These are phyloP conservation scores for Chrysoporthe cubensis DNA, from an alignment of 2,329 filamentous ascomycete species.

Conservation along the genomic window DNA sequence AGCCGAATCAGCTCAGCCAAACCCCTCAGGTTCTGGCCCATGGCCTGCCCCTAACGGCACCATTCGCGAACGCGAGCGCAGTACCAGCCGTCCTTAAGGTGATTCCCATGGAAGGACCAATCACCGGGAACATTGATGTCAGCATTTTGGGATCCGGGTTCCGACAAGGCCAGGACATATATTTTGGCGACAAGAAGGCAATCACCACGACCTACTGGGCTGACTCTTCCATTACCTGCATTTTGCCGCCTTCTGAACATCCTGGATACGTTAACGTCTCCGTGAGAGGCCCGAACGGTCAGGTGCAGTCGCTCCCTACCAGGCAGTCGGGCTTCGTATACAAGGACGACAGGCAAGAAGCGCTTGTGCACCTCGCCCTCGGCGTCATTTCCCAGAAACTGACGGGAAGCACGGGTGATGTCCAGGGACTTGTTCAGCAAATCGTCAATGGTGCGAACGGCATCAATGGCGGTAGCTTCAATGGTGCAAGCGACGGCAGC, in stretches of 20 bases:
- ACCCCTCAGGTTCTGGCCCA: conserved; percentile 21
- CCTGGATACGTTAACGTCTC: conserved; percentile 73
- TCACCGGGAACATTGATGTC: conserved; percentile 83
- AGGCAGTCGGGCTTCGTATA: conserved; percentile 70
- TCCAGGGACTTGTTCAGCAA: conserved; percentile 61
- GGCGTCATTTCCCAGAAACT: conserved; percentile 67
- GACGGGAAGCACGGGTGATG: conserved; percentile 65
- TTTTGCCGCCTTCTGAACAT: conserved; percentile 71
- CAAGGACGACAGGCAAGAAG: conserved; percentile 70
- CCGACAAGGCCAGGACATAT: conserved; percentile 75
- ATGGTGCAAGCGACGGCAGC: conserved; percentile 36
- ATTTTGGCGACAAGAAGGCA: conserved; percentile 72
- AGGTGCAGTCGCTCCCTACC: conserved; percentile 37
- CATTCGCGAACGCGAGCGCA: conserved; percentile 22
- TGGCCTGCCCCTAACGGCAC: conserved; percentile 17
- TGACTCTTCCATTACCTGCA: conserved; percentile 76
- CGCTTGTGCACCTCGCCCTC: conserved; percentile 70
- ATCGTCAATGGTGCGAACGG: conserved; percentile 56
- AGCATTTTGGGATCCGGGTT: conserved; percentile 83
- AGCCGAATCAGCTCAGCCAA: conserved; percentile 33
- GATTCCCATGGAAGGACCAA: conserved; percentile 81
- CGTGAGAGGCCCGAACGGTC: conserved; percentile 57
- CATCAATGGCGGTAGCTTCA: conserved; percentile 49
- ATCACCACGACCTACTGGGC: conserved; percentile 82
- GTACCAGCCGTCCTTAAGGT: conserved; percentile 77